Percentiles rank a stretch among this genome's conserved stretches.
phyloP scores from a whole-genome alignment of 768 basidiomycete genomes.

The Lepiota brunneoincarnata region DNA sequence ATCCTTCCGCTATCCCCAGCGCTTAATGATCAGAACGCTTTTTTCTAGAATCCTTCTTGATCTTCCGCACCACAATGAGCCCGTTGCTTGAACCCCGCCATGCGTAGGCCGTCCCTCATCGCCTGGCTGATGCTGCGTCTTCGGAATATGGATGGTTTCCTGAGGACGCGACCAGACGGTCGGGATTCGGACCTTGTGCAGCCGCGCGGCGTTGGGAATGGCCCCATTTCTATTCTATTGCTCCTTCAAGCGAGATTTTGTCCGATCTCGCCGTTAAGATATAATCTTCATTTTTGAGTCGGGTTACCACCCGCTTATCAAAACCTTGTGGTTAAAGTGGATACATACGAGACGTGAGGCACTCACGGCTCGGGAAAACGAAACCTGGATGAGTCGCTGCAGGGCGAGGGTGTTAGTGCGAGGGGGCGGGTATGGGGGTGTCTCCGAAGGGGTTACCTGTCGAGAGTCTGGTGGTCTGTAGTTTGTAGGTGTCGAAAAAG shows the following conservation, averaged over 20 bases:
- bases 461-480: constrained; percentile 32
- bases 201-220: background rate
- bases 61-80: constrained; percentile 53
- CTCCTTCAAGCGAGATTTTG: too few species aligned
- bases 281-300: too few species aligned
- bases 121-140: constrained; percentile 42
- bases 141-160: constrained; percentile 54
- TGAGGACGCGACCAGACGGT: constrained; percentile 55
- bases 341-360: constrained; percentile 24
- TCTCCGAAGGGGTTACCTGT: constrained; percentile 41
- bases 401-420: constrained; percentile 56
- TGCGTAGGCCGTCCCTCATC: constrained; percentile 46
- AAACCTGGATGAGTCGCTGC: constrained; percentile 58
- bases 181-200: constrained; percentile 21
- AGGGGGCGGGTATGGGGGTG: constrained; percentile 52
- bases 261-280: too few species aligned
- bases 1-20: constrained; percentile 49
- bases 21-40: constrained; percentile 44
- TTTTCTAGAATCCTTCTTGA: constrained; percentile 40
- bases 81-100: constrained; percentile 32
- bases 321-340: constrained; percentile 3
- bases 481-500: background rate
- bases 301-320: background rate
- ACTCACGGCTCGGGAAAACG: constrained; percentile 47
- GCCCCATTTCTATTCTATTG: background rate